Conservation (phyloP, 1,284 basidiomycete genomes). For the Apiotrichum gamsii region DNA sequence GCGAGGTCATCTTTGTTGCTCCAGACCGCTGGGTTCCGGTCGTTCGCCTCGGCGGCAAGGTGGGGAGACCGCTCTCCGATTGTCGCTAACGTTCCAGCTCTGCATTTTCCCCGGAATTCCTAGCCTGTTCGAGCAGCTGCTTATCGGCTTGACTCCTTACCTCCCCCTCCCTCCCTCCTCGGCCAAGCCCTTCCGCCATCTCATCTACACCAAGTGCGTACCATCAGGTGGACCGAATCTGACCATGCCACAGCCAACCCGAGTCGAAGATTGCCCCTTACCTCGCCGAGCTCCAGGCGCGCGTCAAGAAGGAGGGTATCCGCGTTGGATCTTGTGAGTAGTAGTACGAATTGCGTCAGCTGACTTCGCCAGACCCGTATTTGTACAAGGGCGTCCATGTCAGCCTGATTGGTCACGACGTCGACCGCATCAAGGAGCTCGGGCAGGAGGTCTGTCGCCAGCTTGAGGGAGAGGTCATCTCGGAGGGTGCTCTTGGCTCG, state of each 20-base stretch:
- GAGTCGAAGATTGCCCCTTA: conserved; percentile 88
- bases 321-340: conserved; percentile 66
- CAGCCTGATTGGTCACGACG: conserved; percentile 70
- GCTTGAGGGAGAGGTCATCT: conserved; percentile 50
- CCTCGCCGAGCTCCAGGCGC: conserved; percentile 67
- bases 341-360: neutral
- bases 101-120: conserved; percentile 91
- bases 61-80: conserved; percentile 14
- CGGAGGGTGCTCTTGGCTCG: conserved; percentile 46
- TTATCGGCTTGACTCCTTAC: conserved; percentile 64
- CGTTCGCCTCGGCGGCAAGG: conserved; percentile 68
- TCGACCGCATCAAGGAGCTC: conserved; percentile 52
- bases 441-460: conserved; percentile 57
- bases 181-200: conserved; percentile 65
- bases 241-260: conserved; percentile 54
- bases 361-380: conserved; percentile 55
- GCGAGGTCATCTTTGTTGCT: conserved; percentile 66
- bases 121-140: conserved; percentile 70
- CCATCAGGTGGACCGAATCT: neutral
- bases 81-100: conserved; percentile 46
- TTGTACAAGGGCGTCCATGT: conserved; percentile 54
- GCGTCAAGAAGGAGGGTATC: conserved; percentile 67
- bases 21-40: conserved; percentile 84
- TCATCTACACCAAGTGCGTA: conserved; percentile 68
- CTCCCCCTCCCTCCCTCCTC: conserved; percentile 65